Percentiles rank a stretch among this genome's conserved stretches.
Evolutionary conservation across 2,329 filamentous ascomycete genomes (phyloP).

Genomic region (Colletotrichum lindemuthianum): DNA sequence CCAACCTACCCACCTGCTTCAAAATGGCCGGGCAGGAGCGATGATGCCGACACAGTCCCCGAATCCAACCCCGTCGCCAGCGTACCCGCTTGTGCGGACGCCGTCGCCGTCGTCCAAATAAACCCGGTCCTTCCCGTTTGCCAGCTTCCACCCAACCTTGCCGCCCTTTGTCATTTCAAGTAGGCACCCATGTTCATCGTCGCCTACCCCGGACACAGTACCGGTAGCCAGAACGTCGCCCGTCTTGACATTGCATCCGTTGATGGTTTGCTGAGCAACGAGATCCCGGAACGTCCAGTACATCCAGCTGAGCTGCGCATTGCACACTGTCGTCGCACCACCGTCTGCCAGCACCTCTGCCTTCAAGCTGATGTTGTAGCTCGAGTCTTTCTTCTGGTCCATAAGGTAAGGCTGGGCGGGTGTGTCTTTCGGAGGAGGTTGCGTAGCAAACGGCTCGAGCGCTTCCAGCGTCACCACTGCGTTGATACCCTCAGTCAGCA

Average conservation of each 20-base stretch:
- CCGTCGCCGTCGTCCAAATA: conserved; percentile 54
- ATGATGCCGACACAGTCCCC: conserved; percentile 47
- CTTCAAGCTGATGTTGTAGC: conserved; percentile 46
- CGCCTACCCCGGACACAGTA: conserved; percentile 49
- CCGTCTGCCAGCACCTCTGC: conserved; percentile 42
- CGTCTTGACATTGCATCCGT: conserved; percentile 49
- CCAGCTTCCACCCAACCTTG: conserved; percentile 41
- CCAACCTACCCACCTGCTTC: neutral
- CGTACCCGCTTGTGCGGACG: conserved; percentile 49
- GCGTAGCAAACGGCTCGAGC: conserved; percentile 66
- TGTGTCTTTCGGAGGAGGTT: conserved; percentile 37
- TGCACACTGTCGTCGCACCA: conserved; percentile 42
- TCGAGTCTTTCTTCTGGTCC: conserved; percentile 46
- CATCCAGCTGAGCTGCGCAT: conserved; percentile 44
- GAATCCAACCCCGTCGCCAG: conserved; percentile 54
- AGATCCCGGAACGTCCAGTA: conserved; percentile 53
- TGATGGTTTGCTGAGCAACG: conserved; percentile 49
- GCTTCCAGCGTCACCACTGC: conserved; percentile 66
- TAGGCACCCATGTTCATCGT: conserved; percentile 50
- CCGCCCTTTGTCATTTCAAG: conserved; percentile 52
- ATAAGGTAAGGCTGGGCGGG: conserved; percentile 44
- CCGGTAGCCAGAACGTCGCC: conserved; percentile 55
- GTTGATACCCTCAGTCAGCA: neutral
- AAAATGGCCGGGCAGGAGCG: conserved; percentile 24
- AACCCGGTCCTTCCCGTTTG: conserved; percentile 44